Evolutionary conservation across 768 basidiomycete genomes (phyloP), one percentile per base, ranked within the genome.

Genomic region (Cubamyces lactineus): DNA sequence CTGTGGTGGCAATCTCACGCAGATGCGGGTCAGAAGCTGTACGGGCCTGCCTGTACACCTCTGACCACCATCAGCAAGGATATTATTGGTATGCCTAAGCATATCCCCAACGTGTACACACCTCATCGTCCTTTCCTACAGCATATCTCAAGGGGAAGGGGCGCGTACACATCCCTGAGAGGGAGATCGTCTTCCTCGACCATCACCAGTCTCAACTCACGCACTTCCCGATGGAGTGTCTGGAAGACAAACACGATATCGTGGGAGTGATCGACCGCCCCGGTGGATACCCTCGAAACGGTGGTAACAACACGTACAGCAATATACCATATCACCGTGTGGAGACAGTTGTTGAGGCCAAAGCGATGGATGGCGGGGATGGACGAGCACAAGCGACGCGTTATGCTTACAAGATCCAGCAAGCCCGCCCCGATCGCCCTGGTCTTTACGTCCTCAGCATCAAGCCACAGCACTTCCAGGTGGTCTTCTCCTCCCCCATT

Each of bases 371-470:
- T n/a, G 19, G 41, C 2, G 3, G 7, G 19, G 26, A 50, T 21
- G 58, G 50, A 0, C 24, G 42, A 16, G 41, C 50, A 2, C 50
- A 59, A 16, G 50, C 51, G 0, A 38, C 43, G 12, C 24, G 42
- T 5, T 59, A 52, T 23, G 43, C 45, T 16, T 46, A 46, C 28
- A 42, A 42, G 9, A 23, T 45, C 24, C 50, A 53, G 28, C 41
- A 59, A 38, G 58, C 58, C 1, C 58, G 58, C 19, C 58, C 58
- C 1, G 58, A 59, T 21, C 41, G 50, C 5, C 58, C 58, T 7
- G 42, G 48, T 2, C 23, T 59, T n/a, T 59, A 34, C 43, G 30
- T 41, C 15, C 58, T 59, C 19, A 53, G 28, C 26, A 16, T 53
- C 26, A 38, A 26, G 26, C 41, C 50, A 7, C 28, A 53, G 8